These are phyloP conservation scores for Entomophthora muscae DNA, from an alignment of 371 early-diverging fungal genomes.

Conservation along the genomic window DNA sequence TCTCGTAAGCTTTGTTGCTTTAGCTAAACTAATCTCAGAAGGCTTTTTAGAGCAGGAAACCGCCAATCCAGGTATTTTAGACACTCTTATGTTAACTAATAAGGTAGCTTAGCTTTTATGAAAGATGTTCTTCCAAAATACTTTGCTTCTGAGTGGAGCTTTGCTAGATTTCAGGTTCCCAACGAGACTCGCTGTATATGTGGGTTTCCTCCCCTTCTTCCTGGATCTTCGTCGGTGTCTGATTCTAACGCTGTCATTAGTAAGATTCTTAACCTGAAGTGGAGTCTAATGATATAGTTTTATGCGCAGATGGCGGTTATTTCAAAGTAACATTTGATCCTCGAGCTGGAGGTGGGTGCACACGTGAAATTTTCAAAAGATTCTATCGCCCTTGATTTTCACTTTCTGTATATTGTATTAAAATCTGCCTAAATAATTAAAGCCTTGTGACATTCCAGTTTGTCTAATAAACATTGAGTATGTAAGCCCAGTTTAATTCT, in stretches of 20 bases:
- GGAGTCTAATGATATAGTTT: slow-evolving; percentile 20
- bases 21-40: not conserved
- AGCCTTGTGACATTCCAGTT: not conserved
- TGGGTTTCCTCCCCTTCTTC: slow-evolving; percentile 32
- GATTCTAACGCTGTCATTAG: slow-evolving; percentile 52
- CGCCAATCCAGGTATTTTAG: slow-evolving; percentile 34
- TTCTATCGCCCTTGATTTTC: slow-evolving; percentile 16
- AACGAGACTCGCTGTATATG: slow-evolving; percentile 61
- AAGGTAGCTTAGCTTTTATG: slow-evolving; percentile 54
- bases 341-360: slow-evolving; percentile 59
- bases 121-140: slow-evolving; percentile 82
- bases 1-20: not conserved
- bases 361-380: slow-evolving; percentile 37
- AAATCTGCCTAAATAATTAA: not conserved
- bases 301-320: slow-evolving; percentile 73
- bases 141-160: slow-evolving; percentile 86
- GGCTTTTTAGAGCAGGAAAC: slow-evolving; percentile 20
- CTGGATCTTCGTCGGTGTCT: slow-evolving; percentile 13
- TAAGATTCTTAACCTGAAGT: slow-evolving; percentile 14
- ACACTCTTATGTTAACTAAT: not conserved
- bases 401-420: not conserved
- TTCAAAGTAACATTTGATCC: slow-evolving; percentile 71
- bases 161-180: slow-evolving; percentile 69
- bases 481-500: not conserved
- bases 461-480: not conserved